Base-by-base conservation (phyloP, 2,329 filamentous ascomycete genomes). In the Polytolypa hystricis region DNA sequence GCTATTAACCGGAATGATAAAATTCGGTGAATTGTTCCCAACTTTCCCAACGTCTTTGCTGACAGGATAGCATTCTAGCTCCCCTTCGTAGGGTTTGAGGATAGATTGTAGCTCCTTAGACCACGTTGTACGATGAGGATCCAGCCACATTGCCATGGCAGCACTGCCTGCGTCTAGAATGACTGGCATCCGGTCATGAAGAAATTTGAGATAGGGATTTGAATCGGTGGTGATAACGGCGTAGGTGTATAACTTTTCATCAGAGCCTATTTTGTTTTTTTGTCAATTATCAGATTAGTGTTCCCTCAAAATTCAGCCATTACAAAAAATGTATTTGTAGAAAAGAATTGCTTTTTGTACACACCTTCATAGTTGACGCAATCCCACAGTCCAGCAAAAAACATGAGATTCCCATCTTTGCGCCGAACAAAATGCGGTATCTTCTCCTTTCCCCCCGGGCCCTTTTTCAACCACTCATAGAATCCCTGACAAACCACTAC, bases 141-240 rank as follows among this genome's bases (percentile, higher is more conserved):
- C 82, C 12, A 96, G 68, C 86, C 86, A 95, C 4, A 57, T 76
- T 37, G 65, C 71, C 52, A 94, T 67, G 8, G 68, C 72, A 1
- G 82, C 71, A 1, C 80, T 84, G 3, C 77, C 77, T 4, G 82
- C 77, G 4, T 95, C 79, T 1, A 98, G 58, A 19, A 96, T 83
- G 4, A 94, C 89, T 0, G 91, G 91, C 91, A 98, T 98, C 11
- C 91, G 79, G 52, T 93, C 81, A 55, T 98, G 91, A 12, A 98
- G 67, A 47, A 94, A 96, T 18, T 70, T 77, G 33, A 96, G 68
- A 55, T 89, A 81, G 43, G 78, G 68, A 51, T 89, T 94, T 5
- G 85, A 83, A 42, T 80, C 73, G 1, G 89, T 96, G 1, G 91
- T 98, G 56, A 96, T 89, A 54, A 98, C 77, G 2, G 87, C 89